A percentile compares a stretch with the other conserved stretches of the same genome.
These are phyloP conservation scores for Candida chilensis DNA, from an alignment of 805 yeast species.

Conservation along the genomic window DNA sequence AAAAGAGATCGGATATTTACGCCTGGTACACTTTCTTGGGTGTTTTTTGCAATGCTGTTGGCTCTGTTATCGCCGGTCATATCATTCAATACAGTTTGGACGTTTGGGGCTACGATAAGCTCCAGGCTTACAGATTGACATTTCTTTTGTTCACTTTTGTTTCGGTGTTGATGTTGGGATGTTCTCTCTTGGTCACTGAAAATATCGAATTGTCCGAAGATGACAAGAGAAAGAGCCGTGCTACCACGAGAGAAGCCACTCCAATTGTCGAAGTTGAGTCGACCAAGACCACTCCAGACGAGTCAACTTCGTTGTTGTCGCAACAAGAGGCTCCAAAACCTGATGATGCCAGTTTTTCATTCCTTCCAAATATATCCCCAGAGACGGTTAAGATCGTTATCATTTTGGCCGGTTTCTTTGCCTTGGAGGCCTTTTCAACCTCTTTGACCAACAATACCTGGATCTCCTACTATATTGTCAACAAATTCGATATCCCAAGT, in stretches of 20 bases:
- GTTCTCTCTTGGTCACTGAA: conserved; percentile 8
- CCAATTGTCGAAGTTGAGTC: no score
- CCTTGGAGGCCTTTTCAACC: conserved; percentile 32
- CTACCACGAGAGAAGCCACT: no score
- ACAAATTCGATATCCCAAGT: conserved; percentile 21
- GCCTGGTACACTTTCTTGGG: conserved; percentile 51
- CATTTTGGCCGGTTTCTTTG: conserved; percentile 25
- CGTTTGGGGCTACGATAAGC: conserved; percentile 9
- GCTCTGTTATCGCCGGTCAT: conserved; percentile 30
- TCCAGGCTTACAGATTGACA: conserved; percentile 17
- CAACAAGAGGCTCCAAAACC: no score
- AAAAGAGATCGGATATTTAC: conserved; percentile 41
- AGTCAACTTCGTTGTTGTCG: no score
- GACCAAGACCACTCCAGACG: no score
- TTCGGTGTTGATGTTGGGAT: conserved; percentile 8
- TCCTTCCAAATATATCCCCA: conserved; percentile 7
- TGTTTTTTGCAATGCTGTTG: conserved; percentile 34
- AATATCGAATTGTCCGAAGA: conserved; percentile 9
- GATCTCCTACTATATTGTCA: conserved; percentile 33
- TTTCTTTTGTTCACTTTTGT: conserved; percentile 16
- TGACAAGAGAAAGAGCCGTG: no score
- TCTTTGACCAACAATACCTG: conserved; percentile 34
- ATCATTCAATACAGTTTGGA: conserved; percentile 12
- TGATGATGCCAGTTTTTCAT: no score
- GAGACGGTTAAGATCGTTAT: conserved; percentile 13